phyloP scores from a whole-genome alignment of 2,329 filamentous ascomycete genomes.

The Coleophoma eucalyptorum region DNA sequence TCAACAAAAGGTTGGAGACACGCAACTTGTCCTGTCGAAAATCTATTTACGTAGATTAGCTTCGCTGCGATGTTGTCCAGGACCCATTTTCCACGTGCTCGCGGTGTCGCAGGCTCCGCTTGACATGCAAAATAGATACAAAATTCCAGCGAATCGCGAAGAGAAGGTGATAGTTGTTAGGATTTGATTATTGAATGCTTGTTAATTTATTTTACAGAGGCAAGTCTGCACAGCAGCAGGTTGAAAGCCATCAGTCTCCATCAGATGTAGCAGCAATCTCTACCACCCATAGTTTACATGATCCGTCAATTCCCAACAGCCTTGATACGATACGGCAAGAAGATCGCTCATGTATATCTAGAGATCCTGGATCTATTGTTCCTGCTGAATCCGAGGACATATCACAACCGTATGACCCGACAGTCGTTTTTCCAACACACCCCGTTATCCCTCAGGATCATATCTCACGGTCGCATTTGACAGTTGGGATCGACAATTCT shows the following conservation, averaged over 20 bases:
- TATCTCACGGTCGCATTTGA: too few relatives aligned
- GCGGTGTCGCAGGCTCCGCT: constrained; percentile 70
- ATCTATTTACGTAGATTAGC: constrained; percentile 35
- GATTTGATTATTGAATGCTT: background rate
- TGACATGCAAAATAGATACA: constrained; percentile 77
- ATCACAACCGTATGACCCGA: background rate
- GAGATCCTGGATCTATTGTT: background rate
- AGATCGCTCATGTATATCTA: too few relatives aligned
- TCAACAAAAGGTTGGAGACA: constrained; percentile 66
- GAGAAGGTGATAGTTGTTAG: constrained; percentile 56
- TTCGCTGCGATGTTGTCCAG: constrained; percentile 76
- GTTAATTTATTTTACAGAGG: background rate
- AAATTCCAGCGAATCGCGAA: constrained; percentile 80
- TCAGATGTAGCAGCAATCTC: too few relatives aligned
- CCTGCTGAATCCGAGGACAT: background rate
- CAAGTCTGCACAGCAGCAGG: background rate
- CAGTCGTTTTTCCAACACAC: background rate
- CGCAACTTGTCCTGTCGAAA: background rate
- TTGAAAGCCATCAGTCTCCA: background rate
- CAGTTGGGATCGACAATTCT: background rate
- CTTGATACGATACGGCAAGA: background rate
- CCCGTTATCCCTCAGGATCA: background rate
- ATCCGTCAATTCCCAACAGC: background rate
- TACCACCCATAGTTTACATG: too few relatives aligned
- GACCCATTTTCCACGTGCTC: constrained; percentile 72